Base-by-base conservation (phyloP, 768 basidiomycete species). In the Steccherinum ochraceum region DNA sequence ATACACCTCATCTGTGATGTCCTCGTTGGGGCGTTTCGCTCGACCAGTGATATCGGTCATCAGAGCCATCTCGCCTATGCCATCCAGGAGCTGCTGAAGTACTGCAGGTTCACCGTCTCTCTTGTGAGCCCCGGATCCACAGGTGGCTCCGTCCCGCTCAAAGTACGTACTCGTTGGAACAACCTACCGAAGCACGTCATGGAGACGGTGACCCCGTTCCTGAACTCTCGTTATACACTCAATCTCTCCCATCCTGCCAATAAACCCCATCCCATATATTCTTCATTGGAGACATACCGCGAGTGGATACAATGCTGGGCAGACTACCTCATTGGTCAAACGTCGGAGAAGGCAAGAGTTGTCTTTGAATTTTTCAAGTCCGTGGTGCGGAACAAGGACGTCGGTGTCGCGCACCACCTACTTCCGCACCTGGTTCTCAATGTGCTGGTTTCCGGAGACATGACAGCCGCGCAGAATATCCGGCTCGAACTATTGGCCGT, bases 221-320 rank as follows among this genome's bases (percentile, higher is more conserved):
- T 97, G 12, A 86, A 83, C 53, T 76, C 78, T 39, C 76, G 79
- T 30, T 90, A 81, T 62, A 74, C 75, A 3, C 55, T 64, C 2
- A 53, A 60, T 2, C 50, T 59, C 2, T 53, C 53, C 5, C 59
- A 65, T 1, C 60, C 67, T 2, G 70, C 69, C 11, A 57, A 70
- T 2, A 63, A 73, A 18, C 66, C 72, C 46, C 80, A 84, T 56
- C 94, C 95, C 2, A 83, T 98, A 50, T 99, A 97, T 67, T 76
- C 80, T 0, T 68, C 69, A 3, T 77, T 83, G 51, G 64, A 79
- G 2, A 95, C 92, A 0, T 99, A 97, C 67, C 83, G 94, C 40
- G 94, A 98, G 66, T 99, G 96, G 96, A 79, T 98, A 26, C 93
- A 95, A 56, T 64, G 79, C 0, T 98, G 94, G 93, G 84, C 92